phyloP scores from a whole-genome alignment of 2,329 filamentous ascomycete species.

The Calonectria honghensis region DNA sequence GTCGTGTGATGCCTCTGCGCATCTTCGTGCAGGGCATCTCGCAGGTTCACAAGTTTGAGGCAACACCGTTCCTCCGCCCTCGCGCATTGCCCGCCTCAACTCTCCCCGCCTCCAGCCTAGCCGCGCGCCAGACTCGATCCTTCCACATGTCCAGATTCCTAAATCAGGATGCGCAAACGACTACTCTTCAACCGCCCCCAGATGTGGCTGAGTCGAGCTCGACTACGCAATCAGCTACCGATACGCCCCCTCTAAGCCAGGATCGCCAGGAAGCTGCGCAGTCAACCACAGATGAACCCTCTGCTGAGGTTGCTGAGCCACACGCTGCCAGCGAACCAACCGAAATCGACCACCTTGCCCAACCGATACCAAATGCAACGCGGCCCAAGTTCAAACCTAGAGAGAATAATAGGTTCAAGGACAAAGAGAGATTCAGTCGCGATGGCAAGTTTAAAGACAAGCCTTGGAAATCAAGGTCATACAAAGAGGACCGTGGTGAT shows the following conservation, averaged over 20 bases:
- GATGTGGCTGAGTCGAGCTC: not conserved
- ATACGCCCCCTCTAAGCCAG: not conserved
- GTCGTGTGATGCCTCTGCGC: conserved; percentile 66
- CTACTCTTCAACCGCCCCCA: not conserved
- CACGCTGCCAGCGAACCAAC: not conserved
- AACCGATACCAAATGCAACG: not conserved
- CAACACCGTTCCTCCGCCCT: conserved; percentile 45
- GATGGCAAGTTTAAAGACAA: conserved; percentile 25
- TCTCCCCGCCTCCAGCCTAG: conserved; percentile 38
- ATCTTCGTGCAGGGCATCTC: conserved; percentile 69
- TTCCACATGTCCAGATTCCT: conserved; percentile 49
- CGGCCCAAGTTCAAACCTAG: not conserved
- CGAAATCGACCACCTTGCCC: not conserved
- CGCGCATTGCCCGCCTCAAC: conserved; percentile 36
- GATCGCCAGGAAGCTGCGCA: conserved; percentile 2
- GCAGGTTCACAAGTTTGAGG: conserved; percentile 61
- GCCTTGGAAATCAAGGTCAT: conserved; percentile 15
- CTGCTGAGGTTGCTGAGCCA: conserved; percentile 1
- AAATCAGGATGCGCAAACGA: conserved; percentile 44
- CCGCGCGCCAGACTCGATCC: conserved; percentile 50
- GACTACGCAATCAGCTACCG: conserved; percentile 12
- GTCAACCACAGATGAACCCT: not conserved
- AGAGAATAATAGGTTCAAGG: conserved; percentile 9
- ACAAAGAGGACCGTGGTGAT: not conserved
- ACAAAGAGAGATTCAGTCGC: conserved; percentile 7